phyloP scores from a whole-genome alignment of 1,284 basidiomycete species.

The Rugosomyces carneus region DNA sequence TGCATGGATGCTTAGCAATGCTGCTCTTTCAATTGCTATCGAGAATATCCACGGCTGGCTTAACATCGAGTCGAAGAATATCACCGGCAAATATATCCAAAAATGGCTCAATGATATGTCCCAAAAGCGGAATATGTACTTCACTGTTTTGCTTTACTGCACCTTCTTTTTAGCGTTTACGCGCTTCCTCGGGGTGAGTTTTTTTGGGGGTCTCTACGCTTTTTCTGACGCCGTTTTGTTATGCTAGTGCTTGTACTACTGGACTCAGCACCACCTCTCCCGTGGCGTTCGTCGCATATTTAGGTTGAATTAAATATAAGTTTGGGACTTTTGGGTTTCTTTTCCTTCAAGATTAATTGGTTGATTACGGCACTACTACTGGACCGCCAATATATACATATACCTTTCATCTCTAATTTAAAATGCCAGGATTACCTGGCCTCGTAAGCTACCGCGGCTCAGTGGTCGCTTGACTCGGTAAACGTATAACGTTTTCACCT shows the following conservation, averaged over 20 bases:
- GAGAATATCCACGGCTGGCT: slow-evolving; percentile 68
- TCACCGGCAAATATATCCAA: slow-evolving; percentile 22
- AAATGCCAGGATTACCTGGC: not conserved
- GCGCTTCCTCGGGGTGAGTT: slow-evolving; percentile 65
- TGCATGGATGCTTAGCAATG: slow-evolving; percentile 72
- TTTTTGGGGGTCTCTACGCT: not conserved
- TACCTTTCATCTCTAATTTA: slow-evolving; percentile 1
- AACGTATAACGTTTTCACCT: too few relatives aligned
- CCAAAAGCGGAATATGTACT: slow-evolving; percentile 59
- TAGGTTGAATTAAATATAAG: slow-evolving; percentile 13
- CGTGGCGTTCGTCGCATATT: slow-evolving; percentile 18
- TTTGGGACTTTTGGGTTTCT: slow-evolving; percentile 2
- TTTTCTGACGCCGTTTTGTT: not conserved
- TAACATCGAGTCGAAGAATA: slow-evolving; percentile 30
- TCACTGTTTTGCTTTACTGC: slow-evolving; percentile 72
- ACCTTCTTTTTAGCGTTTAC: slow-evolving; percentile 71
- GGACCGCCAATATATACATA: slow-evolving; percentile 5
- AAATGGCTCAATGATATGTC: slow-evolving; percentile 38
- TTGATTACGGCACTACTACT: not conserved
- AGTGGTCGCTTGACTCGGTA: too few relatives aligned
- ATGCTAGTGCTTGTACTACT: slow-evolving; percentile 18
- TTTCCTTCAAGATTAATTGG: not conserved
- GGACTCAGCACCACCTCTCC: slow-evolving; percentile 18
- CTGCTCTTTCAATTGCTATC: slow-evolving; percentile 61
- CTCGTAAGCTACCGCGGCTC: too few relatives aligned